Evolutionary conservation across 345 rosid genomes (phyloP), one percentile per base, ranked within the genome.

Genomic region (Kandelia obovata): DNA sequence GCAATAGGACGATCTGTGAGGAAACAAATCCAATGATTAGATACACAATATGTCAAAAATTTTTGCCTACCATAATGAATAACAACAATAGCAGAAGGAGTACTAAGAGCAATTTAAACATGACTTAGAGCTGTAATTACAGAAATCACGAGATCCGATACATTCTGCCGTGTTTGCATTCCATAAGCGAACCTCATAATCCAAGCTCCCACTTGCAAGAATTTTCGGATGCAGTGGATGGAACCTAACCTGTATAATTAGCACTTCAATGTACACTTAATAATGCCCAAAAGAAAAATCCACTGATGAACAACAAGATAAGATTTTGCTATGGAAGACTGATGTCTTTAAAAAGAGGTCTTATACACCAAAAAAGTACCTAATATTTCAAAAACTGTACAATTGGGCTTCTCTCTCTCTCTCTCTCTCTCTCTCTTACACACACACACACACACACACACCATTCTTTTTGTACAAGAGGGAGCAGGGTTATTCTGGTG

Each of bases 181-280:
- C 95, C 95, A 89, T 70, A 89, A 74, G 65, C 91, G 87, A 65
- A 89, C 95, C 83, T 87, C 89, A 67, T 83, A 85, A 83, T 89
- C 95, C 81, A 89, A 79, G 80, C 91, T 89, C 68, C 91, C 89
- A 82, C 91, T 89, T 26, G 95, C 95, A 76, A 89, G 81, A 64
- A 87, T 80, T 67, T 82, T 81, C 8, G 88, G 84, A 71, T 70
- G 78, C 74, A 80, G 65, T 11, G 91, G 95, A 75, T 85, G 95
- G 71, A 89, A 89, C 74, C 95, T 87, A 69, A 87, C 95, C 91
- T 85, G 85, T 39, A 78, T 57, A 70, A 71, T 58, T 13, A 68
- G 57, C 72, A 49, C 64, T 61, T 56, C 25, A 64, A 61, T 52
- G 35, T 26, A 11, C 20, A 39, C 37, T 15, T 64, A 25, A 31